phyloP scores from a whole-genome alignment of 371 early-diverging fungal genomes.

The Polyrhizophydium stewartii region DNA sequence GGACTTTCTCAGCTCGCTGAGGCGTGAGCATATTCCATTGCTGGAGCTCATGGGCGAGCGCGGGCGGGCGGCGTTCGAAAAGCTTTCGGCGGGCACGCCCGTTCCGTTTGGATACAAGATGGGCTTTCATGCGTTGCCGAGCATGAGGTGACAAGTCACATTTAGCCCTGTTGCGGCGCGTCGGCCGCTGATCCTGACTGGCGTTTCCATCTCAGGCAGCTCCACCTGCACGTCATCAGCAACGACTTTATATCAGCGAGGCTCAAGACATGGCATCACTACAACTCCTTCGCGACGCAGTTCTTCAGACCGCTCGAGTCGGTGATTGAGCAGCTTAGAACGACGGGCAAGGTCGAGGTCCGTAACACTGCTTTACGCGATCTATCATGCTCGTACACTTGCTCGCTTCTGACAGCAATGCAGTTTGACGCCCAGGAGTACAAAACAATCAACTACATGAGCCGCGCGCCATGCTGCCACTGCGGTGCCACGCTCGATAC shows the following conservation, averaged over 20 bases:
- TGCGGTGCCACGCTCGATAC: too few relatives aligned
- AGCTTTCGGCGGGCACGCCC: background rate
- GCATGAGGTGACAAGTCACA: too few relatives aligned
- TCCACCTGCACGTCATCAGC: conserved; percentile 60
- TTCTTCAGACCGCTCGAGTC: conserved; percentile 41
- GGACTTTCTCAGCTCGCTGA: conserved; percentile 29
- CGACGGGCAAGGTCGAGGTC: too few relatives aligned
- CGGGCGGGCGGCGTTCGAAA: conserved; percentile 10
- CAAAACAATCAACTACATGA: too few relatives aligned
- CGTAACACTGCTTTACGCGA: too few relatives aligned
- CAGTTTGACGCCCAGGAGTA: too few relatives aligned
- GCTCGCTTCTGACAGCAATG: too few relatives aligned
- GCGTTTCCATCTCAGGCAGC: conserved; percentile 26
- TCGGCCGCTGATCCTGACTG: background rate
- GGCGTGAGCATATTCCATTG: conserved; percentile 16
- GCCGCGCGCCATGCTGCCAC: too few relatives aligned
- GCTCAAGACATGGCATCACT: conserved; percentile 55
- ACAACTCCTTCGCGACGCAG: conserved; percentile 57
- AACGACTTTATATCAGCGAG: conserved; percentile 46
- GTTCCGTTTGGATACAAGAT: conserved; percentile 16
- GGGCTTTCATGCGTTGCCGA: conserved; percentile 60
- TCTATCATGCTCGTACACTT: too few relatives aligned
- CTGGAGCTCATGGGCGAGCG: conserved; percentile 21
- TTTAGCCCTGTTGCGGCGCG: too few relatives aligned
- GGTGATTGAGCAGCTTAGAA: conserved; percentile 7